Evolutionary conservation across 352 stramenopile genomes (phyloP).

Genomic region (Globisporangium emineosum): DNA sequence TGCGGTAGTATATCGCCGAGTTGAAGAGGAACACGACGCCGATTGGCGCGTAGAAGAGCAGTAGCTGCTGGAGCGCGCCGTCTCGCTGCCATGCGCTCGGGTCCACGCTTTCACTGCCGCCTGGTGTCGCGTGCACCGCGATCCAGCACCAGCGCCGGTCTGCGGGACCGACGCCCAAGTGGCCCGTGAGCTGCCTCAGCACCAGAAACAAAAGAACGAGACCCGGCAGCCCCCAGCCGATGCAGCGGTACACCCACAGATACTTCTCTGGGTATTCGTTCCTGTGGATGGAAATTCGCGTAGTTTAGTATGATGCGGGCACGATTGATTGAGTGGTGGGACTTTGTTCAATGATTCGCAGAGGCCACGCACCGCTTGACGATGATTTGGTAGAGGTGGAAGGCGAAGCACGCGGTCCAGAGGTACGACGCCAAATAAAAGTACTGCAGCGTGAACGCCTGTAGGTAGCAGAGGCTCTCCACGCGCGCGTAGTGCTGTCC

Average conservation of each 20-base stretch:
- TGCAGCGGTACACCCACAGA: slow-evolving; percentile 52
- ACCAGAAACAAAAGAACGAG: slow-evolving; percentile 52
- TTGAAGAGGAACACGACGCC: slow-evolving; percentile 70
- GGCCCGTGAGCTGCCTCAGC: slow-evolving; percentile 63
- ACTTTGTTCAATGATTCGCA: neutral
- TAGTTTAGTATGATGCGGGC: neutral
- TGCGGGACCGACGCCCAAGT: slow-evolving; percentile 60
- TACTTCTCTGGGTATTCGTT: slow-evolving; percentile 76
- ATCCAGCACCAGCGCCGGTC: slow-evolving; percentile 82
- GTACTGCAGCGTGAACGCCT: slow-evolving; percentile 72
- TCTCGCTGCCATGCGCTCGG: slow-evolving; percentile 34
- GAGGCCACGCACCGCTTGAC: slow-evolving; percentile 45
- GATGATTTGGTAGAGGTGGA: slow-evolving; percentile 87
- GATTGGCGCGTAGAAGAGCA: slow-evolving; percentile 70
- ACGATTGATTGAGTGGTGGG: neutral
- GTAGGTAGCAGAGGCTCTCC: slow-evolving; percentile 59
- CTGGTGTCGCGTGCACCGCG: slow-evolving; percentile 33
- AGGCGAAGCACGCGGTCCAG: slow-evolving; percentile 83
- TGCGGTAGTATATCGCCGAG: slow-evolving; percentile 47
- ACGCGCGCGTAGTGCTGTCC: slow-evolving; percentile 38
- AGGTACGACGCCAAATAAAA: slow-evolving; percentile 82
- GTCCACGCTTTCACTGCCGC: no score
- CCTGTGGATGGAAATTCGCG: slow-evolving; percentile 16
- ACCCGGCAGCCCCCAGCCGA: slow-evolving; percentile 66
- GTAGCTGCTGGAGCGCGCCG: slow-evolving; percentile 55